Evolutionary conservation across 2,329 filamentous ascomycete genomes (phyloP).

Genomic region (Seiridium cupressi): DNA sequence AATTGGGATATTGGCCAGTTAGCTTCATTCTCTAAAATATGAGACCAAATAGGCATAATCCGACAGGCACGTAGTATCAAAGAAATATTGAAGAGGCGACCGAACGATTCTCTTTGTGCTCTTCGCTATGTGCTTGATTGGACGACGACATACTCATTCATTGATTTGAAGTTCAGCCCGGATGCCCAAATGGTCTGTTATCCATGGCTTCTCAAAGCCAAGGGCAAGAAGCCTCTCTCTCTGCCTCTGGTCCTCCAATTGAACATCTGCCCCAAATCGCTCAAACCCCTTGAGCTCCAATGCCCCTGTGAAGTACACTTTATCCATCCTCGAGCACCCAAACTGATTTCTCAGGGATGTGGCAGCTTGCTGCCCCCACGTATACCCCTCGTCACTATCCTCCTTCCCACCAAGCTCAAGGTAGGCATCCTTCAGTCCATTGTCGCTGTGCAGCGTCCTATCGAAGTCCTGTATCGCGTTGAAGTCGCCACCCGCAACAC

Average conservation of each 20-base stretch:
- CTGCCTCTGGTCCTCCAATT: conserved; percentile 31
- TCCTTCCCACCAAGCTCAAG: conserved; percentile 47
- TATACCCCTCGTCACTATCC: conserved; percentile 45
- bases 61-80: no score
- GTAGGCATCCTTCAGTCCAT: conserved; percentile 49
- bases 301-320: conserved; percentile 40
- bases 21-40: no score
- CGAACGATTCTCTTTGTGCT: no score
- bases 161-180: conserved; percentile 25
- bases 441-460: conserved; percentile 39
- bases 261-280: conserved; percentile 43
- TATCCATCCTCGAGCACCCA: conserved; percentile 52
- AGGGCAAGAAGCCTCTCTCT: conserved; percentile 17
- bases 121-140: no score
- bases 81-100: no score
- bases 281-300: conserved; percentile 31
- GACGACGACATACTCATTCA: no score
- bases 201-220: conserved; percentile 39
- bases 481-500: conserved; percentile 50
- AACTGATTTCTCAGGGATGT: conserved; percentile 35
- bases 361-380: conserved; percentile 53
- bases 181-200: conserved; percentile 48
- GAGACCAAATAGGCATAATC: no score
- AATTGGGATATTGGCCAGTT: no score
- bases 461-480: conserved; percentile 56